Percentiles rank a stretch among this genome's conserved stretches.
Evolutionary conservation across 306 rosid species (phyloP).

Genomic region (Lithocarpus polystachyus): DNA sequence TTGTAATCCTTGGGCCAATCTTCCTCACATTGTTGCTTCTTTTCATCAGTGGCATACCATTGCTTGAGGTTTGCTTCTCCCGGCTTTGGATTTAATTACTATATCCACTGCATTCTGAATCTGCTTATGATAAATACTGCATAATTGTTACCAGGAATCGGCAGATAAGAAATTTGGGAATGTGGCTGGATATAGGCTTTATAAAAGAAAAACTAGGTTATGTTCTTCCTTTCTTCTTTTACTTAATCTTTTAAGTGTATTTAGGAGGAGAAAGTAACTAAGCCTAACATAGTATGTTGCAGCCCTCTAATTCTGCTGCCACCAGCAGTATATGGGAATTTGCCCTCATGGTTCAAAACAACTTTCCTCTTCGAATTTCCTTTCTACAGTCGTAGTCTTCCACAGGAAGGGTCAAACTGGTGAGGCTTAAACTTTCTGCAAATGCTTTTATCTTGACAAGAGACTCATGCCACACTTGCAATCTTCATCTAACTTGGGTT

Average conservation of each 20-base stretch:
- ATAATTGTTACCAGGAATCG: slow-evolving; percentile 62
- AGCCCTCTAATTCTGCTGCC: slow-evolving; percentile 91
- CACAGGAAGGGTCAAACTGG: slow-evolving; percentile 49
- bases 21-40: slow-evolving; percentile 89
- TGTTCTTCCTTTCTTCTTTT: slow-evolving; percentile 11
- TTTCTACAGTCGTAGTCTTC: slow-evolving; percentile 69
- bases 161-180: slow-evolving; percentile 92
- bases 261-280: slow-evolving; percentile 22
- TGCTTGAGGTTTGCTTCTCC: slow-evolving; percentile 79
- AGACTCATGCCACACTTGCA: background rate
- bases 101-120: slow-evolving; percentile 6
- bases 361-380: slow-evolving; percentile 78
- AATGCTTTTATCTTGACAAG: background rate
- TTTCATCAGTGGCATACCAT: slow-evolving; percentile 87
- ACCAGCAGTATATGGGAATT: slow-evolving; percentile 58
- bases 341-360: slow-evolving; percentile 77
- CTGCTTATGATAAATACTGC: slow-evolving; percentile 15
- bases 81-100: slow-evolving; percentile 20
- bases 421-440: slow-evolving; percentile 41
- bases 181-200: slow-evolving; percentile 53
- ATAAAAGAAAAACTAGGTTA: slow-evolving; percentile 80
- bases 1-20: slow-evolving; percentile 77
- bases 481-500: background rate
- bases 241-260: slow-evolving; percentile 7
- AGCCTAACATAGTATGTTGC: slow-evolving; percentile 33